These are phyloP conservation scores for Sarocladium oryzae DNA, from an alignment of 2,329 filamentous ascomycete genomes.

Conservation along the genomic window DNA sequence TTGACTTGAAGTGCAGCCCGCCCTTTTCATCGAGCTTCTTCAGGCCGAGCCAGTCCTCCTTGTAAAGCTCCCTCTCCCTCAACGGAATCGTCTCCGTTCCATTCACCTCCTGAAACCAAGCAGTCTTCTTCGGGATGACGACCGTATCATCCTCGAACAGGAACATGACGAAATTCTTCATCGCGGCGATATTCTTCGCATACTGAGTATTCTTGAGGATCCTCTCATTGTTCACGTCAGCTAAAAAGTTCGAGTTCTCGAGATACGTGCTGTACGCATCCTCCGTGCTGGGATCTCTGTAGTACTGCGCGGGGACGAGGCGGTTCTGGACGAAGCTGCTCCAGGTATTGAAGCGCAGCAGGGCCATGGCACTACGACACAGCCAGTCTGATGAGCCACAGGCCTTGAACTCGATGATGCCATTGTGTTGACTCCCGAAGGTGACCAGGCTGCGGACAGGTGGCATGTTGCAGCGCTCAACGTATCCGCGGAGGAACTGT, in stretches of 20 bases:
- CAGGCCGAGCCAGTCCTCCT: conserved; percentile 90
- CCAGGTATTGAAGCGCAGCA: conserved; percentile 79
- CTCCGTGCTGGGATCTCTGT: conserved; percentile 60
- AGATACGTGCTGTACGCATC: conserved; percentile 67
- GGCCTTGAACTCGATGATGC: conserved; percentile 74
- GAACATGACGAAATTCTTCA: conserved; percentile 83
- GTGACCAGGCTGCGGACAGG: conserved; percentile 75
- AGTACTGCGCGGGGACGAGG: conserved; percentile 93
- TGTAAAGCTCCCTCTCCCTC: conserved; percentile 66
- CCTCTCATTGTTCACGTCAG: conserved; percentile 95
- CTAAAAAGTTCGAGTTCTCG: conserved; percentile 76
- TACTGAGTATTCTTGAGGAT: conserved; percentile 66
- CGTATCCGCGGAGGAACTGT: conserved; percentile 86
- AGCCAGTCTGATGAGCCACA: conserved; percentile 70
- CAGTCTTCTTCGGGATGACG: conserved; percentile 82
- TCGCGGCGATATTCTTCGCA: conserved; percentile 56
- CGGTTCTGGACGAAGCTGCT: conserved; percentile 66
- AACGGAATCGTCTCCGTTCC: conserved; percentile 60
- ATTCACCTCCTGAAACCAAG: conserved; percentile 88
- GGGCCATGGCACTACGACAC: conserved; percentile 71
- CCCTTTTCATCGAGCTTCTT: conserved; percentile 71
- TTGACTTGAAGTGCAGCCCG: conserved; percentile 66
- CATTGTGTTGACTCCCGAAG: conserved; percentile 87
- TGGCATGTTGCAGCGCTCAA: conserved; percentile 77
- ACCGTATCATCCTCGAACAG: conserved; percentile 82